Percentiles rank a stretch among this genome's conserved stretches.
Conservation (phyloP, 176 grass and related monocot genomes). For the Triticum aestivum region IWGSC_CS_RefSeq_v2.1 NC_057799.1:633715180-633715679, state of each 20-base stretch:
- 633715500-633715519: neutral
- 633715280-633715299: too few relatives aligned
- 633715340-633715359: neutral
- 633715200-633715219: too few relatives aligned
- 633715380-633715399: constrained; percentile 35
- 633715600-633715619: constrained; percentile 1
- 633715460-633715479: constrained; percentile 24
- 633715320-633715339: too few relatives aligned
- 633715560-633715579: neutral
- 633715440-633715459: constrained; percentile 51
- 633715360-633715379: neutral
- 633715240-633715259: too few relatives aligned
- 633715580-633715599: constrained; percentile 19
- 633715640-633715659: constrained; percentile 39
- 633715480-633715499: constrained; percentile 11
- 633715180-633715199: too few relatives aligned
- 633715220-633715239: too few relatives aligned
- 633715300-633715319: too few relatives aligned
- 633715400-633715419: constrained; percentile 46
- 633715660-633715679: constrained; percentile 18
- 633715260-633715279: too few relatives aligned
- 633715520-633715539: neutral
- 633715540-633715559: too few relatives aligned
- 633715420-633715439: constrained; percentile 63
- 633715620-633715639: constrained; percentile 68